Conservation (phyloP, 2,329 filamentous ascomycete genomes). For the Shiraia sp. region DNA sequence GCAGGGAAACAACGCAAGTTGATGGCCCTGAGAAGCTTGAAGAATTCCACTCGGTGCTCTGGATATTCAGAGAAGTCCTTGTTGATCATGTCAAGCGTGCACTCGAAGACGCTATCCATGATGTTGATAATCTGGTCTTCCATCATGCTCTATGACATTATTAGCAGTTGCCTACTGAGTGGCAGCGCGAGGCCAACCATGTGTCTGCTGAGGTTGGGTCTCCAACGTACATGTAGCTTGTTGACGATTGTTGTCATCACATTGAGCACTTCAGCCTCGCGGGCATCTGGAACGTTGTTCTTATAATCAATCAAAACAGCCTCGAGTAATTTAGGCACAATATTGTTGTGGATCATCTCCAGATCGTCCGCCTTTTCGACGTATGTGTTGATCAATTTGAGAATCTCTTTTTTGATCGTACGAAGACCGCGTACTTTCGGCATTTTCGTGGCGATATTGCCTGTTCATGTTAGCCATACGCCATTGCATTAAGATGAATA, state of each 20-base stretch:
- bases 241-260: slow-evolving; percentile 98
- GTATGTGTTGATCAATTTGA: slow-evolving; percentile 97
- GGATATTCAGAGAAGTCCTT: slow-evolving; percentile 99
- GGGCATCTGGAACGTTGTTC: slow-evolving; percentile 91
- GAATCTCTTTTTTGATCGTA: slow-evolving; percentile 98
- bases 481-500: neutral
- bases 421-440: slow-evolving; percentile 92
- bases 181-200: slow-evolving; percentile 45
- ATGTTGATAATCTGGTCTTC: slow-evolving; percentile 97
- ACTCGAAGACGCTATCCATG: slow-evolving; percentile 98
- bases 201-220: slow-evolving; percentile 56
- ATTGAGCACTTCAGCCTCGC: slow-evolving; percentile 94
- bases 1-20: slow-evolving; percentile 97
- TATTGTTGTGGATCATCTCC: slow-evolving; percentile 87
- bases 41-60: slow-evolving; percentile 98
- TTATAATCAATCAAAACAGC: slow-evolving; percentile 96
- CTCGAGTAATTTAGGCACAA: slow-evolving; percentile 94
- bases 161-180: slow-evolving; percentile 20
- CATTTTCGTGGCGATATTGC: slow-evolving; percentile 94
- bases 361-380: slow-evolving; percentile 97
- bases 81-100: slow-evolving; percentile 99
- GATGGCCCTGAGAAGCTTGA: slow-evolving; percentile 93
- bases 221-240: slow-evolving; percentile 86
- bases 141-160: slow-evolving; percentile 73
- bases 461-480: slow-evolving; percentile 53